Percentiles rank a stretch among this genome's conserved stretches.
phyloP scores from a whole-genome alignment of 2,329 filamentous ascomycete species.

The Hypoxylon sp. region DNA sequence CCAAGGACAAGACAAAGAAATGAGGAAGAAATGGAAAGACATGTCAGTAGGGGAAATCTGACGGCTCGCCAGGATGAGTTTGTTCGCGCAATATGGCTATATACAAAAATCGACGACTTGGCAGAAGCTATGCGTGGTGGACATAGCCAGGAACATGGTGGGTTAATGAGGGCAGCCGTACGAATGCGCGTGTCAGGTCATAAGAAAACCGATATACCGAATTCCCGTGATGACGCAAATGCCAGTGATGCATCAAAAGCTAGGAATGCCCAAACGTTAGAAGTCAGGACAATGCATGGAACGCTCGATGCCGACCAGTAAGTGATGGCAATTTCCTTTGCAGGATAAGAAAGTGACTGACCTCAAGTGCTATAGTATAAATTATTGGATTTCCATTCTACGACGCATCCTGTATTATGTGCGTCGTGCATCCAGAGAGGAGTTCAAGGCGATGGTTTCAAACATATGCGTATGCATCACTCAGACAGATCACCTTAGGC shows the following conservation, averaged over 20 bases:
- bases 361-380: constrained; percentile 30
- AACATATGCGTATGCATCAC: not conserved
- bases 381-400: constrained; percentile 45
- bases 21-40: not conserved
- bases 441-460: constrained; percentile 12
- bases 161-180: not conserved
- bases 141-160: not conserved
- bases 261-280: constrained; percentile 18
- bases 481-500: not conserved
- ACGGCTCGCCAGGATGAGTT: not conserved
- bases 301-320: constrained; percentile 47
- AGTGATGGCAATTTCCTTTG: not conserved
- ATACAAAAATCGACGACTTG: constrained; percentile 13
- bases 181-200: constrained; percentile 21
- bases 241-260: not conserved
- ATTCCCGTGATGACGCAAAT: not conserved
- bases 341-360: constrained; percentile 6
- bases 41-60: not conserved
- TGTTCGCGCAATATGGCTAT: constrained; percentile 18
- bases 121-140: not conserved
- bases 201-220: constrained; percentile 13
- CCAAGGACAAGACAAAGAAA: not conserved
- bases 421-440: not conserved
- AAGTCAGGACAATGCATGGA: constrained; percentile 44
- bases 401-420: constrained; percentile 23